Conservation (phyloP, 768 basidiomycete species). For the Rhizopogon vulgaris region DNA sequence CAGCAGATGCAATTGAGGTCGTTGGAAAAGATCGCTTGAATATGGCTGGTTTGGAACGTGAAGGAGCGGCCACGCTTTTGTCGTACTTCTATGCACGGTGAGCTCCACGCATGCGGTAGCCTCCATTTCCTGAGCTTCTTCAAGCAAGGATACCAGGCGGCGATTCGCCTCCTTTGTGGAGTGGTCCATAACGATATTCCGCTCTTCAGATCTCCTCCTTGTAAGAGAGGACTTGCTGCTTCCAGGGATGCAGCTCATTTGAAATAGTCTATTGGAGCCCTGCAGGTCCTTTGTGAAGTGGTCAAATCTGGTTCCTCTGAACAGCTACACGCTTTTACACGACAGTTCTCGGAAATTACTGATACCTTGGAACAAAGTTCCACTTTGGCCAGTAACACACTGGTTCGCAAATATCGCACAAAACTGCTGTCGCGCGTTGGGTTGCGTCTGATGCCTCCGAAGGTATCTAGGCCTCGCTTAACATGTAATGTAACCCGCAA, state of each 20-base stretch:
- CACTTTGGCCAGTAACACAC: conserved; percentile 46
- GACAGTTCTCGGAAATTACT: conserved; percentile 41
- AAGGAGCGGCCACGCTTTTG: conserved; percentile 75
- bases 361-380: conserved; percentile 34
- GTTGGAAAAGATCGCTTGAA: conserved; percentile 52
- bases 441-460: conserved; percentile 54
- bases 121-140: neutral
- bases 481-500: neutral
- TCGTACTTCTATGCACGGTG: conserved; percentile 79
- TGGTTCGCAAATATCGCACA: conserved; percentile 60
- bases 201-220: conserved; percentile 39
- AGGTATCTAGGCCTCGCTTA: conserved; percentile 17
- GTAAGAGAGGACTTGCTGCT: conserved; percentile 29
- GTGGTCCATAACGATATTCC: conserved; percentile 36
- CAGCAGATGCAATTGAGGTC: conserved; percentile 50
- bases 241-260: neutral
- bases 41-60: conserved; percentile 78
- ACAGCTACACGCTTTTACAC: conserved; percentile 39
- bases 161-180: conserved; percentile 48
- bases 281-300: conserved; percentile 68
- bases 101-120: conserved; percentile 11
- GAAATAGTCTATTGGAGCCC: conserved; percentile 55
- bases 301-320: conserved; percentile 56
- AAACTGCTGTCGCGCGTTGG: conserved; percentile 68
- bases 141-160: conserved; percentile 53